These are phyloP conservation scores for Nitzschia sp. DNA, from an alignment of 108 stramenopile species.

Conservation along the genomic window DNA sequence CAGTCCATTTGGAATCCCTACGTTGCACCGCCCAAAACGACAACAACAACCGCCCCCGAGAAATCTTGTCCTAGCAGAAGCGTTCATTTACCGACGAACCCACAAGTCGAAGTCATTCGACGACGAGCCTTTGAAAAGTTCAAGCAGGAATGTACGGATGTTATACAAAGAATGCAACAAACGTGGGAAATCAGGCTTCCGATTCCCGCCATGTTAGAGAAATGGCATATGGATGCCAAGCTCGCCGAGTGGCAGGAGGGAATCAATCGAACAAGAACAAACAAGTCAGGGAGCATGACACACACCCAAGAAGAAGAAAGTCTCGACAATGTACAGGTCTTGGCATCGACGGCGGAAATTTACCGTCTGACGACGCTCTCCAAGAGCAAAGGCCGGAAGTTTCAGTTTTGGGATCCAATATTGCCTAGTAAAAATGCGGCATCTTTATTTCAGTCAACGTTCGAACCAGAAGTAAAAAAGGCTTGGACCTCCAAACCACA, in stretches of 20 bases:
- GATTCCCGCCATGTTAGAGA: constrained; percentile 60
- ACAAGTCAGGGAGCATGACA: no score
- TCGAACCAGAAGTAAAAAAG: constrained; percentile 22
- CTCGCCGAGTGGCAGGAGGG: constrained; percentile 20
- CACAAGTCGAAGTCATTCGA: constrained; percentile 67
- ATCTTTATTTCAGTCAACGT: constrained; percentile 4
- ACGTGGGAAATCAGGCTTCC: constrained; percentile 38
- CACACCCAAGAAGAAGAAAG: neutral
- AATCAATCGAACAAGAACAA: neutral
- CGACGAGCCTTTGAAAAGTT: constrained; percentile 74
- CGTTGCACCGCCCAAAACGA: neutral
- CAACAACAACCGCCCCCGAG: neutral
- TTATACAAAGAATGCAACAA: constrained; percentile 31
- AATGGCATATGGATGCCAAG: constrained; percentile 61
- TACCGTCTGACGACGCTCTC: neutral
- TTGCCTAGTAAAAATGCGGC: constrained; percentile 20
- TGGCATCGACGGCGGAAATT: constrained; percentile 23
- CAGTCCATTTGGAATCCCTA: constrained; percentile 54
- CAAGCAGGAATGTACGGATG: constrained; percentile 52
- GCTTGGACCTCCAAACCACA: constrained; percentile 6
- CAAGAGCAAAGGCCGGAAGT: no score
- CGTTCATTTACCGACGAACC: constrained; percentile 48
- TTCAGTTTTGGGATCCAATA: constrained; percentile 23
- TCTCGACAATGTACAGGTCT: neutral
- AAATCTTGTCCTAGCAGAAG: neutral